These are phyloP conservation scores for Tylopilus rubrobrunneus DNA, from an alignment of 768 basidiomycete species.

Conservation along the genomic window DNA sequence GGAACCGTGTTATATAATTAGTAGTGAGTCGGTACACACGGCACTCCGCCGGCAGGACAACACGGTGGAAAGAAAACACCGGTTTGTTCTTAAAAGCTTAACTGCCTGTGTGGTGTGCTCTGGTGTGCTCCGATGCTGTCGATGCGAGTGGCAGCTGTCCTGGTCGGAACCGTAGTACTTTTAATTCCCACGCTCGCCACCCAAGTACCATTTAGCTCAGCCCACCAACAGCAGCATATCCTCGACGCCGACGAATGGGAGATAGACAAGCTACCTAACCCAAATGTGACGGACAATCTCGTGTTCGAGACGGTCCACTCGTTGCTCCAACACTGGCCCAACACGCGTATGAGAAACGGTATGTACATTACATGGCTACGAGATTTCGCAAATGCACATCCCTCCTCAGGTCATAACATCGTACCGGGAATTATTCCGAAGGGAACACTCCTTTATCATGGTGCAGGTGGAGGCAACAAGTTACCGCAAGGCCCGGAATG, in stretches of 20 bases:
- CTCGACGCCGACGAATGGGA: conserved; percentile 14
- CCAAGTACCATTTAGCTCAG: conserved; percentile 7
- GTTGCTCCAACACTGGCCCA: conserved; percentile 42
- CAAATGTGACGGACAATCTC: conserved; percentile 26
- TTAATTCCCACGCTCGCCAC: too few relatives aligned
- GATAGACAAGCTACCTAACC: conserved; percentile 19
- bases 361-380: not conserved
- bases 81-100: too few relatives aligned
- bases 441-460: conserved; percentile 38
- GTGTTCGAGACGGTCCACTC: conserved; percentile 25
- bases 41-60: too few relatives aligned
- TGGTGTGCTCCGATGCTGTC: too few relatives aligned
- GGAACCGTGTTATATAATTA: too few relatives aligned
- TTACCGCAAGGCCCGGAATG: conserved; percentile 32
- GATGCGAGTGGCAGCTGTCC: too few relatives aligned
- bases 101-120: too few relatives aligned
- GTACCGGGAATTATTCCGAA: conserved; percentile 32
- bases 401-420: conserved; percentile 17
- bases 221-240: not conserved
- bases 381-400: conserved; percentile 9
- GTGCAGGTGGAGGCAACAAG: conserved; percentile 5
- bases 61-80: too few relatives aligned
- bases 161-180: too few relatives aligned
- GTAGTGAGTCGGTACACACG: too few relatives aligned
- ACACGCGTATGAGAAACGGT: conserved; percentile 46